Base-by-base conservation (phyloP, 345 rosid species). In the Camelina neglecta region DNA sequence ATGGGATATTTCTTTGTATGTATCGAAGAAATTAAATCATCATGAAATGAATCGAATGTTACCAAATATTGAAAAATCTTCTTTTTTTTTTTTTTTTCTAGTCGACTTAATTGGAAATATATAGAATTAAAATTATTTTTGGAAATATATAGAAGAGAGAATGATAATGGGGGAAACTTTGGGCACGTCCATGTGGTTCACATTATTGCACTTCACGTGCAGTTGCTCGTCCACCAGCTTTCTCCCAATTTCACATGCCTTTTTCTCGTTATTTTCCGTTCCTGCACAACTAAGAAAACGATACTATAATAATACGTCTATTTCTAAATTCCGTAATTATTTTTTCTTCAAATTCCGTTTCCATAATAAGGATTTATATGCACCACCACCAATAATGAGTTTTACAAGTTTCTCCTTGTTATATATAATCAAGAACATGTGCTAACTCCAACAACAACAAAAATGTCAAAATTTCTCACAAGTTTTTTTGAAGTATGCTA, bases 201-300 rank as follows among this genome's bases (percentile, higher is more conserved):
- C 81, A 65, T 81, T 73, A 71, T 72, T 79, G 71, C 79, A 56
- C 72, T 73, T 79, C 79, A 79, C 82, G 75, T 79, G 82, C 79
- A 73, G 64, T 71, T 77, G 76, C 81, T 71, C 48, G 66, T 77
- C 81, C 72, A 77, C 81, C 76, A 77, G 81, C 81, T 77, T 77
- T 65, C 73, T 59, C 72, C 76, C 50, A 77, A 58, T 71, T 77
- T 48, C 76, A 77, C 68, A 71, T 71, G 56, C 41, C 67, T 58
- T 77, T 44, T 71, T 35, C 56, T 44, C 12, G 11, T 26, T 76
- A 15, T 62, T 54, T 33, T 42, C 45, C n/a, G 39, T 55, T 36
- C 16, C 26, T 65, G 2, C 24, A 26, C 44, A 11, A 54, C 49
- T 62, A 23, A 31, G 8, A 76, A 60, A 61, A 57, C 41, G 63